Evolutionary conservation across 2,329 filamentous ascomycete genomes (phyloP).

Genomic region (Aspergillus niger): DNA sequence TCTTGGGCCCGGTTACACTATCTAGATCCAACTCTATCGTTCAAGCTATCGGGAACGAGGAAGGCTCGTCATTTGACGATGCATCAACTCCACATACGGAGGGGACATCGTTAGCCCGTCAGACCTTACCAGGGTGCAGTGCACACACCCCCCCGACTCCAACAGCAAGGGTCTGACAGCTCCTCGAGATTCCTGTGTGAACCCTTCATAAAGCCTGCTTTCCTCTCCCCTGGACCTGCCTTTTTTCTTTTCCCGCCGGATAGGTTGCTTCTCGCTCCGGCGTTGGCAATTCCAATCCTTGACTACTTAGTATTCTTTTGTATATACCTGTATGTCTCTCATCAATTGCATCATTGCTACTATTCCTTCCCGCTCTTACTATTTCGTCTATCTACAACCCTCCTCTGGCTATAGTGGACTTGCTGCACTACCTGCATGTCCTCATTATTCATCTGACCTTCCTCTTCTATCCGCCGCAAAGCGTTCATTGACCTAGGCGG

Average conservation of each 20-base stretch:
- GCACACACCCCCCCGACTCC: constrained; percentile 1
- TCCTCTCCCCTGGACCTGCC: constrained; percentile 4
- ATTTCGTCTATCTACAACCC: neutral
- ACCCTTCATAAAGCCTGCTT: constrained; percentile 21
- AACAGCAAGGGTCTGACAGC: constrained; percentile 24
- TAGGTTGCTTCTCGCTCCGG: constrained; percentile 2
- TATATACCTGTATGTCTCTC: constrained; percentile 14
- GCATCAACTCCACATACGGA: constrained; percentile 13
- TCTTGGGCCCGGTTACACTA: constrained; percentile 19
- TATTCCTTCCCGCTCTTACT: neutral
- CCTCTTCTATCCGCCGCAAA: neutral
- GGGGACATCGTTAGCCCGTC: constrained; percentile 5
- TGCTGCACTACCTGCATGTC: neutral
- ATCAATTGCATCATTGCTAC: neutral
- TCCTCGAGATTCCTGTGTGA: constrained; percentile 17
- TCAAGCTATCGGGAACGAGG: constrained; percentile 27
- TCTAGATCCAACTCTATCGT: constrained; percentile 27
- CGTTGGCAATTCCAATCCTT: neutral
- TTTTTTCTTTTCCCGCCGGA: constrained; percentile 8
- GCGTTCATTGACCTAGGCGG: neutral
- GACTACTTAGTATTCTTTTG: constrained; percentile 6
- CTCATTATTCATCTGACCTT: neutral
- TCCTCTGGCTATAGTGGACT: neutral
- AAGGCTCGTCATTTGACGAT: constrained; percentile 19
- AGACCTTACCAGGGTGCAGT: constrained; percentile 12